Conservation (phyloP, 2,329 filamentous ascomycete species). For the Anthostomella pinea region DNA sequence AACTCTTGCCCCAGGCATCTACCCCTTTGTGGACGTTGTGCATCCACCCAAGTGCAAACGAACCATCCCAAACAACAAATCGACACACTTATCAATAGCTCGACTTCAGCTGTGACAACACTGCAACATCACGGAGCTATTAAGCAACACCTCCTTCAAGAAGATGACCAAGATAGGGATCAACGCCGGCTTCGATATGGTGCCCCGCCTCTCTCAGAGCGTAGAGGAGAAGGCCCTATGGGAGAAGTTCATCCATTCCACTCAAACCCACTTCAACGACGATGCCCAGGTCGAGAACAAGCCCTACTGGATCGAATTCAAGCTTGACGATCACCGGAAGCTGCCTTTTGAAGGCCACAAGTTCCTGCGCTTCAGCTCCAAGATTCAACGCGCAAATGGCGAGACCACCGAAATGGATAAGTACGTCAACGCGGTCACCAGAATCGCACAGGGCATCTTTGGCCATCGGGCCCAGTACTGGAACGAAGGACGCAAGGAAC, state of each 20-base stretch:
- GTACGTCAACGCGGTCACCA: conserved; percentile 1
- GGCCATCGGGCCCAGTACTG: conserved; percentile 1
- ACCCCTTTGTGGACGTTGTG: too few relatives aligned
- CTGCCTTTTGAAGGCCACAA: conserved; percentile 7
- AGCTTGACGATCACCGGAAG: background rate
- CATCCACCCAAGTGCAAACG: too few relatives aligned
- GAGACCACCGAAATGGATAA: background rate
- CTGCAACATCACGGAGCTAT: too few relatives aligned
- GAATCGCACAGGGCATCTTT: background rate
- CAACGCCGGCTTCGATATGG: conserved; percentile 2
- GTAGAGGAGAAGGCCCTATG: background rate
- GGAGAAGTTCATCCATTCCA: background rate
- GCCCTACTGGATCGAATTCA: background rate
- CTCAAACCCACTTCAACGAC: background rate
- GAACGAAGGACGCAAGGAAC: background rate
- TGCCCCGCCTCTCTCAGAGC: background rate
- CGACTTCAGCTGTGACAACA: too few relatives aligned
- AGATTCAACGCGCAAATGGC: background rate
- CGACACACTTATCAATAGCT: too few relatives aligned
- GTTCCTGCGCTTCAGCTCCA: conserved; percentile 6
- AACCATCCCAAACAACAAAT: too few relatives aligned
- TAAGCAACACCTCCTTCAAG: too few relatives aligned
- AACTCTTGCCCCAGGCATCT: too few relatives aligned
- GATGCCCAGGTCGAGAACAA: background rate
- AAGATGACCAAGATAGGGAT: conserved; percentile 1